Conservation (phyloP, 2,329 filamentous ascomycete species). For the Cladosporium sp. region DNA sequence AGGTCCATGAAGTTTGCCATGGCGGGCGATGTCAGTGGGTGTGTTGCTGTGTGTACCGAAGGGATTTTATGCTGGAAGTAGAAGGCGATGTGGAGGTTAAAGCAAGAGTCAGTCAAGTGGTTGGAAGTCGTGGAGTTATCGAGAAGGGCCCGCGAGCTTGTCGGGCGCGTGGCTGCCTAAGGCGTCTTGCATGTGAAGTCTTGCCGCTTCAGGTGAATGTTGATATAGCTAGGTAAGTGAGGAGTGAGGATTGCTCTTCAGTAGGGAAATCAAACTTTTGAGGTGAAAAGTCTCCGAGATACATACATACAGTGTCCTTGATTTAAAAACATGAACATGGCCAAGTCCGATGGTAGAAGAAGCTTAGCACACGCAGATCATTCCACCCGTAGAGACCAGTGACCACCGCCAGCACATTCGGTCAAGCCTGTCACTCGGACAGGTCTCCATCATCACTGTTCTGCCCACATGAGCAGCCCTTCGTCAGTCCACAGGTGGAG, state of each 20-base stretch:
- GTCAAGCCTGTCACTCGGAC: neutral
- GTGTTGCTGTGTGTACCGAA: neutral
- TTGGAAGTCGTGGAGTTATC: neutral
- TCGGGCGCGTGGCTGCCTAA: neutral
- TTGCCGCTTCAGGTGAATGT: no score
- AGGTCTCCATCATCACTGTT: neutral
- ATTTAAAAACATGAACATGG: no score
- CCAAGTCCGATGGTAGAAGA: no score
- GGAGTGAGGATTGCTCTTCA: no score
- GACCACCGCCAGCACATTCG: neutral
- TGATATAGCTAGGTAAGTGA: no score
- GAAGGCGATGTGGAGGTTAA: neutral
- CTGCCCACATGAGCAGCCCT: neutral
- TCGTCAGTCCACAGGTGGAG: neutral
- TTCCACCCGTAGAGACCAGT: neutral
- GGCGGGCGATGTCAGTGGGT: neutral
- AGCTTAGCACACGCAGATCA: no score
- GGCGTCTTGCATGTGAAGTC: neutral
- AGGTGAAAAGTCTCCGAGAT: no score
- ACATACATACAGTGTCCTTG: no score
- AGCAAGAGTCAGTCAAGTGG: neutral
- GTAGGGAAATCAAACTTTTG: no score
- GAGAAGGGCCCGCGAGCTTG: no score
- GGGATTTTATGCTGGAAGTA: neutral
- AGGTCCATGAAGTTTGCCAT: constrained; percentile 32